Evolutionary conservation across 176 grass and related monocot species (phyloP), one percentile per base, ranked within the genome.

Genomic region (Microstegium vimineum): DNA sequence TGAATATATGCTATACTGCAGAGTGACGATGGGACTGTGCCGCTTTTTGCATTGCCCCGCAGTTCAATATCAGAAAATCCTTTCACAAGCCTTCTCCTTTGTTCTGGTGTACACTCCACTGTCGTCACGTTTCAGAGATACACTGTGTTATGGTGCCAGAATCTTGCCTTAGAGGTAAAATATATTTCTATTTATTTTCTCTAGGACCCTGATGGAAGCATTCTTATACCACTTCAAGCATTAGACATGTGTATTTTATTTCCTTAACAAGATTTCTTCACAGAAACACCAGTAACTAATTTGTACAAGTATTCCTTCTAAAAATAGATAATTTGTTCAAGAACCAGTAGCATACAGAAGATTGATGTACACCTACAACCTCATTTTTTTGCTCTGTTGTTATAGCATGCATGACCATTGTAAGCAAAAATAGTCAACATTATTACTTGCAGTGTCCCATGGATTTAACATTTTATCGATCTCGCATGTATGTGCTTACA

Each of bases 11-110:
- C 62, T 84, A 74, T 79, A 38, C 69, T 93, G 62, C 89, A 98
- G 95, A 98, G 84, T 80, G 90, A 92, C 79, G 93, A 93, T 52
- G 92, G 90, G 82, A 98, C 86, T 11, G 90, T 94, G 73, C 92
- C 95, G 76, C 73, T 89, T 83, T 71, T 98, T 34, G 89, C 95
- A 75, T 81, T 94, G 80, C 95, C 95, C 57, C 90, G 92, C 46
- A 78, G 86, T 71, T 90, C 78, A 74, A 98, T 98, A 91, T 87
- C 92, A 85, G 92, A 94, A 82, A 98, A 98, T 91, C 95, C 92
- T 82, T 98, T 94, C 86, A 98, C 95, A 84, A 94, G 90, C 73
- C 92, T 98, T 74, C 90, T 98, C 73, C 84, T 98, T 75, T 92
- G 92, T 83, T 94, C 88, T 47, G 89, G 66, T 85, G 81, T 86